Evolutionary conservation across 768 basidiomycete genomes (phyloP).

Genomic region (Kwoniella botswanensis): DNA sequence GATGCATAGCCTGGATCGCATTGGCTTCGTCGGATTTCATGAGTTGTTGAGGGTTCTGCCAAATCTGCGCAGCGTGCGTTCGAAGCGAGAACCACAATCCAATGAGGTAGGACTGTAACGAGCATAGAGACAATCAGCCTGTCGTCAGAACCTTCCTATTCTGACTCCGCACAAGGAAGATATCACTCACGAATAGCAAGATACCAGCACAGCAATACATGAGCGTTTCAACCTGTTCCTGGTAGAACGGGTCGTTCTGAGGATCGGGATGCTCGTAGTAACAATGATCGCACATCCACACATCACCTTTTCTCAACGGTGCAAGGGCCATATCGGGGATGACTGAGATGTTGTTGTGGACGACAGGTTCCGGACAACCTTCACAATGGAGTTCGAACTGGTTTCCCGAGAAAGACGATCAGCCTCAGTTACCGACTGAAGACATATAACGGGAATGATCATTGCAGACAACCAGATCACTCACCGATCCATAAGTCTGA

Average conservation of each 20-base stretch:
- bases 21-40: slow-evolving; percentile 56
- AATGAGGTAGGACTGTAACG: slow-evolving; percentile 83
- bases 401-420: neutral
- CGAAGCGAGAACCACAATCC: slow-evolving; percentile 98
- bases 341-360: slow-evolving; percentile 18
- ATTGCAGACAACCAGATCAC: slow-evolving; percentile 52
- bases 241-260: slow-evolving; percentile 92
- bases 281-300: slow-evolving; percentile 89
- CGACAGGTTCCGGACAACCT: slow-evolving; percentile 48
- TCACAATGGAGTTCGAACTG: slow-evolving; percentile 55
- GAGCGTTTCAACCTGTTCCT: slow-evolving; percentile 88
- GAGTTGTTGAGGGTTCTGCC: slow-evolving; percentile 84
- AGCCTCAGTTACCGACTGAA: neutral
- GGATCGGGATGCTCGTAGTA: slow-evolving; percentile 95
- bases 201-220: slow-evolving; percentile 96
- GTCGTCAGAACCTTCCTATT: too few relatives aligned
- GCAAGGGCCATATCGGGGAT: slow-evolving; percentile 14
- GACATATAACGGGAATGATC: too few relatives aligned
- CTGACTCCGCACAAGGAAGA: neutral
- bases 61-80: slow-evolving; percentile 97
- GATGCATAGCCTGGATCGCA: slow-evolving; percentile 46
- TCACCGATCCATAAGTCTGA: slow-evolving; percentile 93
- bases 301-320: slow-evolving; percentile 49
- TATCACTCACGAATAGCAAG: slow-evolving; percentile 78
- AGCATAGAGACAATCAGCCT: neutral